A percentile compares a stretch with the other conserved stretches of the same genome.
phyloP scores from a whole-genome alignment of 371 early-diverging fungal genomes.

The Actinomortierella ambigua region DNA sequence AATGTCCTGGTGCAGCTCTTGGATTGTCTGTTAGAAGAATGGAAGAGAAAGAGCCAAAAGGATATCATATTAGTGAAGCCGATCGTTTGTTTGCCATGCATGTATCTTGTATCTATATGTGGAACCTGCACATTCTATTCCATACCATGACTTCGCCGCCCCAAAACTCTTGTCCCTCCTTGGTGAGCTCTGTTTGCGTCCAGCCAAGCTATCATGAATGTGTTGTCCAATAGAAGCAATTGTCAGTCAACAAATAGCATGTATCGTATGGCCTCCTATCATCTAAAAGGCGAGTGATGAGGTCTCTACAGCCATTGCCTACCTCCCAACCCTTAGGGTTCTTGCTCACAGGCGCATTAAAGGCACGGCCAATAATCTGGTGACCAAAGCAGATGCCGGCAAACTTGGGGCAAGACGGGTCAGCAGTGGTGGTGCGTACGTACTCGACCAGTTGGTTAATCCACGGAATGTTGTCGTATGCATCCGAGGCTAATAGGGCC shows the following conservation, averaged over 20 bases:
- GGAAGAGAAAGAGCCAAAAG: too few relatives aligned
- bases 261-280: neutral
- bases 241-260: neutral
- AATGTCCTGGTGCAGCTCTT: constrained; percentile 67
- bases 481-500: constrained; percentile 48
- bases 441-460: constrained; percentile 57
- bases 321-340: constrained; percentile 74
- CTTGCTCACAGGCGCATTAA: constrained; percentile 58
- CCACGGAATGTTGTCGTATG: constrained; percentile 63
- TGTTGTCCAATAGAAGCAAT: neutral
- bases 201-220: constrained; percentile 55
- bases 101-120: too few relatives aligned
- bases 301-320: constrained; percentile 15
- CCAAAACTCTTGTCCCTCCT: constrained; percentile 49
- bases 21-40: constrained; percentile 47
- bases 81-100: too few relatives aligned
- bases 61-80: too few relatives aligned
- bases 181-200: constrained; percentile 46
- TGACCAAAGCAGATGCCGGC: constrained; percentile 81
- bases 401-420: constrained; percentile 29
- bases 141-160: constrained; percentile 23
- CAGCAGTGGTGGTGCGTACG: constrained; percentile 41
- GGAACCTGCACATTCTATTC: constrained; percentile 11
- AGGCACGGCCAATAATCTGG: constrained; percentile 71
- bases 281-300: neutral